Evolutionary conservation across 257 asterid species (phyloP).

Genomic region (Asclepias syriaca): DNA sequence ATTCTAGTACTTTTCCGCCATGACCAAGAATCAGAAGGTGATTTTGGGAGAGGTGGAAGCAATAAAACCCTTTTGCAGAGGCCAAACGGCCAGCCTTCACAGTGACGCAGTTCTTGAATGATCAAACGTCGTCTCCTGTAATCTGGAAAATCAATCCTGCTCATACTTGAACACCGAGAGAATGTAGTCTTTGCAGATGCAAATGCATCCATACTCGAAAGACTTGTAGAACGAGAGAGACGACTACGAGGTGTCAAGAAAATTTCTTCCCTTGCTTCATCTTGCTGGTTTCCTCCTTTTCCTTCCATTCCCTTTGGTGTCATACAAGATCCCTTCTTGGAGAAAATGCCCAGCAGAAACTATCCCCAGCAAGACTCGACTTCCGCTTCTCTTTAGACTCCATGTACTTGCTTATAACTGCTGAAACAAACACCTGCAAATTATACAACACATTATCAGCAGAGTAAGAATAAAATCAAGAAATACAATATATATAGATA

Average conservation of each 20-base stretch:
- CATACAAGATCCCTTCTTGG: slow-evolving; percentile 33
- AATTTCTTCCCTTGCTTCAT: slow-evolving; percentile 27
- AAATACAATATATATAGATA: not conserved
- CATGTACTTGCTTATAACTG: slow-evolving; percentile 55
- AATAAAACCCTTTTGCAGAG: slow-evolving; percentile 55
- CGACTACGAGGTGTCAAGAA: slow-evolving; percentile 35
- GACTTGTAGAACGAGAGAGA: slow-evolving; percentile 53
- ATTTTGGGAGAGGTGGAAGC: slow-evolving; percentile 80
- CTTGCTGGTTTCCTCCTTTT: slow-evolving; percentile 1
- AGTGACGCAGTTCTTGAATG: slow-evolving; percentile 42
- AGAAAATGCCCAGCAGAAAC: slow-evolving; percentile 48
- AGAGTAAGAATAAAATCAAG: not conserved
- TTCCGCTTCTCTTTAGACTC: slow-evolving; percentile 54
- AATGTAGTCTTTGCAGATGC: slow-evolving; percentile 48
- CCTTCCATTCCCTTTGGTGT: slow-evolving; percentile 12
- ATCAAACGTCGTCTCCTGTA: slow-evolving; percentile 25
- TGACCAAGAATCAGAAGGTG: slow-evolving; percentile 80
- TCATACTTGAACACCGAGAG: slow-evolving; percentile 65
- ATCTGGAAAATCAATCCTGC: slow-evolving; percentile 40
- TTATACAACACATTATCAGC: not conserved
- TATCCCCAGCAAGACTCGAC: slow-evolving; percentile 23
- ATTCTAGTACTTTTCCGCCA: slow-evolving; percentile 49
- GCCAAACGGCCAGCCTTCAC: slow-evolving; percentile 90
- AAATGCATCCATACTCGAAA: slow-evolving; percentile 41
- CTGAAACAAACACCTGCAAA: slow-evolving; percentile 67